Evolutionary conservation across 495 filamentous ascomycete species (phyloP), one percentile per base, ranked within the genome.

Genomic region (Aspergillus ellipticus): DNA sequence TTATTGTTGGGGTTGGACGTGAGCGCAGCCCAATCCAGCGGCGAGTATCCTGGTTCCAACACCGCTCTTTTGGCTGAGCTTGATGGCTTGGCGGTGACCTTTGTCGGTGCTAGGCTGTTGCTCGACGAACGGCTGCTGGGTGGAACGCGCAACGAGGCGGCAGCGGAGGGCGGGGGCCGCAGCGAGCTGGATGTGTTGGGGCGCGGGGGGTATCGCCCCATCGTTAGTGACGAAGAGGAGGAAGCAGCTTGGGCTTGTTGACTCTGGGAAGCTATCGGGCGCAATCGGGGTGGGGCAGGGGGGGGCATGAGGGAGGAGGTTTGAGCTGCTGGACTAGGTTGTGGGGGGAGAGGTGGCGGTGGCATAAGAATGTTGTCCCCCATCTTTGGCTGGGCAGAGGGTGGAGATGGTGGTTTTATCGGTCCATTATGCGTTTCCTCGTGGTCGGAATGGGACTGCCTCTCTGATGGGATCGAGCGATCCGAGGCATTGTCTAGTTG

Each of bases 21-120:
- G 1, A 95, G 82, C 13, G 85, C 82, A 22, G 94, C 94, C 94
- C 94, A 98, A 79, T 98, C 94, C 6, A 98, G 85, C 0, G 94
- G 94, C 1, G 89, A 93, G 76, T 89, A 92, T 35, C 94, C 94
- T 0, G 94, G 94, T 28, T 83, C 78, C 29, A 98, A 85, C 15
- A 86, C 74, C 19, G 96, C 89, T 60, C 89, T 84, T 53, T 74
- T 63, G 37, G 77, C 60, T 60, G 76, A 62, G 54, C 73, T 70
- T 37, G 75, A 56, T 0, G 73, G 66, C 16, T 72, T 68, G 31
- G 65, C 54, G 13, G 59, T 59, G 17, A 65, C 57, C 15, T 53
- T 53, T 15, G 62, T 58, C 3, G 77, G 76, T 16, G 72, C 62
- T 5, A 77, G 65, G 5, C 69, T 66, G 53, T 66, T 68, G 59